phyloP scores from a whole-genome alignment of 2,329 filamentous ascomycete genomes.

The Penicillium sclerotigenum region DNA sequence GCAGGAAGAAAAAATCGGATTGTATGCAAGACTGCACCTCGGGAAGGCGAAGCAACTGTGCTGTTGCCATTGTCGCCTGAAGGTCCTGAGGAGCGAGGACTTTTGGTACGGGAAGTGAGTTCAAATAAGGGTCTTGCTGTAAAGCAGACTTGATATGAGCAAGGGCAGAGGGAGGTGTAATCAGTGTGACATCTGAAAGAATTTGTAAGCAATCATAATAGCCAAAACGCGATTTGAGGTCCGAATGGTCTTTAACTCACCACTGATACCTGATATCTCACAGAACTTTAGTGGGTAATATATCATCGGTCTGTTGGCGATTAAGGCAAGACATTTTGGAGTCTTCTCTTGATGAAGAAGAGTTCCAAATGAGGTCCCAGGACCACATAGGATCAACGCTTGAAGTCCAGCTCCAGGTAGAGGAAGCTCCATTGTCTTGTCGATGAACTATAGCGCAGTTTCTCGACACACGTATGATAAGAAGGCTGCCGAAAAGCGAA shows the following conservation, averaged over 20 bases:
- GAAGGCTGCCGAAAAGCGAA: background rate
- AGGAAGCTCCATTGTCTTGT: background rate
- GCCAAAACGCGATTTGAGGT: too few relatives aligned
- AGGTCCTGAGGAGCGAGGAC: background rate
- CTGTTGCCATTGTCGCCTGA: background rate
- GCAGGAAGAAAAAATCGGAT: background rate
- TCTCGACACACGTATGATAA: background rate
- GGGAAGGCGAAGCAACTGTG: background rate
- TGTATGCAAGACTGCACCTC: background rate
- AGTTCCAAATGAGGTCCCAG: background rate
- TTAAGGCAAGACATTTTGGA: background rate
- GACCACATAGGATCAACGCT: slow-evolving; percentile 1
- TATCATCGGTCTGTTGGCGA: slow-evolving; percentile 1
- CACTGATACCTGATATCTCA: background rate
- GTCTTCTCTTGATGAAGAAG: background rate
- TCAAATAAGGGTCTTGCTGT: background rate
- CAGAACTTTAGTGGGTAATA: slow-evolving; percentile 1
- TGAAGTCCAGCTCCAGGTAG: background rate
- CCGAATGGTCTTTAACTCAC: background rate
- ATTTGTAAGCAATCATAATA: background rate
- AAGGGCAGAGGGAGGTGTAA: background rate
- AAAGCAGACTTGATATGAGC: background rate
- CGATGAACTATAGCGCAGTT: background rate
- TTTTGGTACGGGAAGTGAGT: background rate
- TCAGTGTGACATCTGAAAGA: background rate